These are phyloP conservation scores for Nemania sp. DNA, from an alignment of 2,329 filamentous ascomycete genomes.

Conservation along the genomic window DNA sequence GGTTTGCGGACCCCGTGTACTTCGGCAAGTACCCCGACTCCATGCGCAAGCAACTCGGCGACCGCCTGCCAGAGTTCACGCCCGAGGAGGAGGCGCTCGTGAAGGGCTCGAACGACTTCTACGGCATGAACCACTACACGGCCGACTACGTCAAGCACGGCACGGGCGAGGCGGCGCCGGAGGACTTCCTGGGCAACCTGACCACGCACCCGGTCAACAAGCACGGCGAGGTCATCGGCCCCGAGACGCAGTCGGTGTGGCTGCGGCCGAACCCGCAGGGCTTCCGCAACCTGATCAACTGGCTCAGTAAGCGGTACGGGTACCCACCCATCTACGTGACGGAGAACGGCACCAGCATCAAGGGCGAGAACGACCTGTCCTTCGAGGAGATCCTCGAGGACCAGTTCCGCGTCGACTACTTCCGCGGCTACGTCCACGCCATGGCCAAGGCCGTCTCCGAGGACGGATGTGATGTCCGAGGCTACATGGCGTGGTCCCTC, in stretches of 20 bases:
- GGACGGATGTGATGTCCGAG: constrained; percentile 82
- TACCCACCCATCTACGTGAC: constrained; percentile 86
- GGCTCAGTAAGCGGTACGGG: constrained; percentile 81
- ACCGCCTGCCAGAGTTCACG: constrained; percentile 80
- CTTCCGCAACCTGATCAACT: constrained; percentile 81
- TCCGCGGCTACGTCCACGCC: constrained; percentile 79
- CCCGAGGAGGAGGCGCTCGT: constrained; percentile 79
- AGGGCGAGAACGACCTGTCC: constrained; percentile 82
- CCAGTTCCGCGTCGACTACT: constrained; percentile 85
- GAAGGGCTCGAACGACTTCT: constrained; percentile 90
- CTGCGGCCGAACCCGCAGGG: constrained; percentile 79
- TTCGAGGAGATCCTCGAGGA: constrained; percentile 80
- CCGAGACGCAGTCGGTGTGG: constrained; percentile 86
- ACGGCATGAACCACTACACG: constrained; percentile 95
- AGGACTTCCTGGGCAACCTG: constrained; percentile 81
- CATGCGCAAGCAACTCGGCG: constrained; percentile 84
- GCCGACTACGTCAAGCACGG: constrained; percentile 87
- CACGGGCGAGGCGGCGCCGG: constrained; percentile 66
- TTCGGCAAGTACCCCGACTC: constrained; percentile 85
- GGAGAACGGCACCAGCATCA: constrained; percentile 87
- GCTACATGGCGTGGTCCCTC: constrained; percentile 88
- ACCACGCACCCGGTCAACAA: constrained; percentile 79
- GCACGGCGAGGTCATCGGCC: constrained; percentile 78
- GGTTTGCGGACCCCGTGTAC: constrained; percentile 92
- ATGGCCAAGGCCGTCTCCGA: constrained; percentile 77